A percentile compares a stretch with the other conserved stretches of the same genome.
Conservation (phyloP, 2,329 filamentous ascomycete species). For the Blumeria graminis region DNA sequence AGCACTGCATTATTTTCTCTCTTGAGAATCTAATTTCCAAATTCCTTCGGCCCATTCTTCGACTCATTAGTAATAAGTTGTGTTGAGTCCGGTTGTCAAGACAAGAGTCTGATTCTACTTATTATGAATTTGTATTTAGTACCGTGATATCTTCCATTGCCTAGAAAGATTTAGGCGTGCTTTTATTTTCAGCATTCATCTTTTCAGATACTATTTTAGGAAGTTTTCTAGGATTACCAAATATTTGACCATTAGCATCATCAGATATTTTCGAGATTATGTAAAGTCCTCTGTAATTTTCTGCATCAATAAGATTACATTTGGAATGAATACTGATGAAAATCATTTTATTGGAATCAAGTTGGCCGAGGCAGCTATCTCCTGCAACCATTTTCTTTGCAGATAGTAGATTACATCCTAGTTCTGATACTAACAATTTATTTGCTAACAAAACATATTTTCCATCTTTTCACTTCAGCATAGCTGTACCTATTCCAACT, state of each 20-base stretch:
- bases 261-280: constrained; percentile 1
- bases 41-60: no score
- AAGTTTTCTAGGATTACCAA: no score
- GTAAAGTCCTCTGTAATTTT: background rate
- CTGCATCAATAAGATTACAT: background rate
- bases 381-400: constrained; percentile 1
- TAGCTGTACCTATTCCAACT: constrained; percentile 1
- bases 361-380: background rate
- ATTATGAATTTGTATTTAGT: no score
- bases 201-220: no score
- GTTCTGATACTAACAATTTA: background rate
- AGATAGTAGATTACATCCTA: constrained; percentile 1
- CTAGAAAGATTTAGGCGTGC: no score
- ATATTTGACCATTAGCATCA: no score
- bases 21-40: no score
- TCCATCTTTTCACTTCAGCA: background rate
- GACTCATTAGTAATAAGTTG: no score
- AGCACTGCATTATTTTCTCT: background rate
- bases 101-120: no score
- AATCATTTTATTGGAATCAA: background rate
- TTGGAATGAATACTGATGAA: background rate
- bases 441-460: background rate
- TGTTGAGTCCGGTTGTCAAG: no score
- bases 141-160: no score
- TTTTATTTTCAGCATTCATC: no score